Percentiles rank a stretch among this genome's conserved stretches.
Evolutionary conservation across 768 basidiomycete genomes (phyloP).

Genomic region (Cyclocybe aegerita): DNA sequence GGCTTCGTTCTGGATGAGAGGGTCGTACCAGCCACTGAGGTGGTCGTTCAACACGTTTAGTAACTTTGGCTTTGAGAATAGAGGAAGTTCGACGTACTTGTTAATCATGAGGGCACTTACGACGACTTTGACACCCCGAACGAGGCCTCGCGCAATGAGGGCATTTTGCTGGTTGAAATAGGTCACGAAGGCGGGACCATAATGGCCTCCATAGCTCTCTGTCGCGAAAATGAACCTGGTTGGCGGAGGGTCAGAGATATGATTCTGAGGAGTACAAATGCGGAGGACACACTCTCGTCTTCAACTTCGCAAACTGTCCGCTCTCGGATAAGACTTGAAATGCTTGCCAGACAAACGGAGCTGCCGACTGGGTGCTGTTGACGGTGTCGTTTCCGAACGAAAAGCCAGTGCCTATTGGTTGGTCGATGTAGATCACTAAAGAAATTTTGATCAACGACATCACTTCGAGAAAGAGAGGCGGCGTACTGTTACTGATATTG

Average conservation of each 20-base stretch:
- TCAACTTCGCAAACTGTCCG: constrained; percentile 47
- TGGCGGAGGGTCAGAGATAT: no score
- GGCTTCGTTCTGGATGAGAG: constrained; percentile 60
- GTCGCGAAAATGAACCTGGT: constrained; percentile 61
- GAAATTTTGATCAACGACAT: neutral
- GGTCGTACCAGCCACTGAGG: constrained; percentile 63
- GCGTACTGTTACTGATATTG: constrained; percentile 61
- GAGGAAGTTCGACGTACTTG: constrained; percentile 31
- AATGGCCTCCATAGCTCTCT: constrained; percentile 71
- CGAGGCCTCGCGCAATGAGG: constrained; percentile 39
- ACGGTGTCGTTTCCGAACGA: constrained; percentile 57
- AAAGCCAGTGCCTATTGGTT: constrained; percentile 67
- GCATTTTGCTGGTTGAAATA: constrained; percentile 65
- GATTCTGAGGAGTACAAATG: no score
- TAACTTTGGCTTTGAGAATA: neutral
- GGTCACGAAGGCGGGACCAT: constrained; percentile 62
- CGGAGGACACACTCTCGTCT: constrained; percentile 46
- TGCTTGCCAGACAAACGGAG: constrained; percentile 58
- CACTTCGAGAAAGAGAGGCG: neutral
- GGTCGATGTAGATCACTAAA: constrained; percentile 69
- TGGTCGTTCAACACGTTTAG: neutral
- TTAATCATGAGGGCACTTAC: constrained; percentile 68
- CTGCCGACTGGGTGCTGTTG: constrained; percentile 58
- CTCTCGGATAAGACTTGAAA: constrained; percentile 67
- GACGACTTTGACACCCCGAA: constrained; percentile 49